A percentile compares a stretch with the other conserved stretches of the same genome.
phyloP scores from a whole-genome alignment of 768 basidiomycete species.

The Clavulina sp. region DNA sequence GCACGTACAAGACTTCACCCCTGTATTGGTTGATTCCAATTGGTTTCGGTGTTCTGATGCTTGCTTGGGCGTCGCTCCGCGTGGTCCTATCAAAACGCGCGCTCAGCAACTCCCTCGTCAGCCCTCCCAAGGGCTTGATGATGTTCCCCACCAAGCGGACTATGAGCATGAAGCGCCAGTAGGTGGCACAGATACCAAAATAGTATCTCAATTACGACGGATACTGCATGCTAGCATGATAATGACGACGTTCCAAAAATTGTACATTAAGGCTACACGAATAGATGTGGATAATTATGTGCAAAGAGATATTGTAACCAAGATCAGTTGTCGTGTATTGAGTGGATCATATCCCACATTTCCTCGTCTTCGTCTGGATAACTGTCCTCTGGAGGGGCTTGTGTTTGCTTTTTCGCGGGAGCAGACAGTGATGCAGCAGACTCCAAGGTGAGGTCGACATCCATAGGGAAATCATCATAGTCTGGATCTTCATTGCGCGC shows the following conservation, averaged over 20 bases:
- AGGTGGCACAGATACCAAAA: too few relatives aligned
- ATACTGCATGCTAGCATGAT: too few relatives aligned
- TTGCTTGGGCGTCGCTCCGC: slow-evolving; percentile 41
- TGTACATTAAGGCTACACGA: too few relatives aligned
- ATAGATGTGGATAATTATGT: too few relatives aligned
- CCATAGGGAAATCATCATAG: slow-evolving; percentile 5
- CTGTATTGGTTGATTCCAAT: slow-evolving; percentile 52
- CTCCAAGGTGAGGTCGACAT: slow-evolving; percentile 10
- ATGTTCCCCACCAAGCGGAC: slow-evolving; percentile 38
- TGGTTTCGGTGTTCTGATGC: slow-evolving; percentile 37
- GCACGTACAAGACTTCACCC: slow-evolving; percentile 37
- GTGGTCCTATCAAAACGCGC: slow-evolving; percentile 40
- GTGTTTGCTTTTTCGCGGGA: slow-evolving; percentile 18
- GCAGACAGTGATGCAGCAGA: slow-evolving; percentile 23
- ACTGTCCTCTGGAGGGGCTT: neutral
- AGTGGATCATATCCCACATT: slow-evolving; percentile 57
- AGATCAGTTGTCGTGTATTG: too few relatives aligned
- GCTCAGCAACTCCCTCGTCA: slow-evolving; percentile 36
- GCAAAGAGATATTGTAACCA: too few relatives aligned
- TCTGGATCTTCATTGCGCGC: slow-evolving; percentile 5
- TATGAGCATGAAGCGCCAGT: slow-evolving; percentile 14
- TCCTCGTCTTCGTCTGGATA: slow-evolving; percentile 36
- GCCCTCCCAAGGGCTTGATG: slow-evolving; percentile 49
- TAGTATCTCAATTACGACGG: too few relatives aligned
- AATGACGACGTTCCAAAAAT: too few relatives aligned